Evolutionary conservation across 106 monocot species (phyloP), one percentile per base, ranked within the genome.

Genomic region (Alisma plantagoaquatica): DNA sequence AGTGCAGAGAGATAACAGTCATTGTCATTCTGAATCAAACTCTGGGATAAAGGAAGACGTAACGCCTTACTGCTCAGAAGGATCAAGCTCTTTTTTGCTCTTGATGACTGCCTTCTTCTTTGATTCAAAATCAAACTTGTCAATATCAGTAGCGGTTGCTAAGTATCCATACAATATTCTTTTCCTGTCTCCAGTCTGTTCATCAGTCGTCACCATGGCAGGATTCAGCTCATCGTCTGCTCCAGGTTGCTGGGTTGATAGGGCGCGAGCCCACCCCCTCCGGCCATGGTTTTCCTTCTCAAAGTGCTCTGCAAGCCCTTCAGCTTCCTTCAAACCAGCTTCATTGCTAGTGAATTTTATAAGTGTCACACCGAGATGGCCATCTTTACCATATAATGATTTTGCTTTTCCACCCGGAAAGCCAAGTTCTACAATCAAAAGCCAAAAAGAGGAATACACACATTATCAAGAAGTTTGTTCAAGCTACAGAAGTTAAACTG

Each of bases 161-260:
- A 96, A 55, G 43, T 84, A 84, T 10, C 84, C 94, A 71, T 88
- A 96, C n/a, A 96, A 67, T 30, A 83, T 48, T 35, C 82, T 76
- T 71, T 72, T 79, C 71, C 70, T 83, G 59, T 83, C 92, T 2
- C 78, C 80, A 14, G 87, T 71, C 64, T 69, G 77, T 42, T 77
- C 76, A 25, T 86, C 86, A 20, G 69, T 50, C 57, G 75, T 65
- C 41, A 80, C 72, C 23, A 84, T 42, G 26, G 69, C 62, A 5
- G 93, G 83, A 45, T 80, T 83, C 53, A 63, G 66, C 16, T 92
- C 86, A 26, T 75, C 82, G 46, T 71, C 61, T 7, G 17, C 46
- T 14, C 70, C 66, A 10, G 70, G 42, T 3, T 33, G n/a, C n/a
- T n/a, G 53, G 33, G 29, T 62, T 16, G 70, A 70, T 62, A 64